Evolutionary conservation across 1,284 basidiomycete species (phyloP).

Genomic region (Malassezia globosa): DNA sequence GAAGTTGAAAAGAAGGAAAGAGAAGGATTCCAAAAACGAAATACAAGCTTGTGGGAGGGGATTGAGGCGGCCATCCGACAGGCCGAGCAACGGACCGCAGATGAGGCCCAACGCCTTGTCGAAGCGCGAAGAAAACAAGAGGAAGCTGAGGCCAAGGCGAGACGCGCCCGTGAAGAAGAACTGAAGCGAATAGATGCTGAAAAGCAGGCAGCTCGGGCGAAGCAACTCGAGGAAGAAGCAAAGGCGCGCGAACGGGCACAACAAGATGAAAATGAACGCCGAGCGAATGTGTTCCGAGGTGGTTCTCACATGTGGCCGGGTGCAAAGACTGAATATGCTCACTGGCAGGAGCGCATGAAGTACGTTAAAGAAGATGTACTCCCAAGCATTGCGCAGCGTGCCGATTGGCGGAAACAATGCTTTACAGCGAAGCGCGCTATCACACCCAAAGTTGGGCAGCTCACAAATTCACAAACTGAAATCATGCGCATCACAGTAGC

Average conservation of each 20-base stretch:
- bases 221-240: constrained; percentile 13
- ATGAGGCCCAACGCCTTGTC: constrained; percentile 29
- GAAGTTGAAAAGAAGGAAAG: constrained; percentile 28
- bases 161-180: constrained; percentile 28
- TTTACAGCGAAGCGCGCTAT: constrained; percentile 65
- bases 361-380: constrained; percentile 66
- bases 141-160: constrained; percentile 32
- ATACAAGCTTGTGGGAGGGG: constrained; percentile 36
- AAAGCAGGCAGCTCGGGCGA: constrained; percentile 21
- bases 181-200: constrained; percentile 29
- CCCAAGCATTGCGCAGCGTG: constrained; percentile 59
- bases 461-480: constrained; percentile 66
- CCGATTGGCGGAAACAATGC: constrained; percentile 50
- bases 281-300: constrained; percentile 18
- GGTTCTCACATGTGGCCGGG: constrained; percentile 22
- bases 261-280: constrained; percentile 18
- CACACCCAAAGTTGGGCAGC: constrained; percentile 78
- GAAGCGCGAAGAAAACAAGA: constrained; percentile 28
- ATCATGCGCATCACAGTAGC: constrained; percentile 60
- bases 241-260: constrained; percentile 19
- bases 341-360: constrained; percentile 46
- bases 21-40: constrained; percentile 35
- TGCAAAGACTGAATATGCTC: constrained; percentile 28
- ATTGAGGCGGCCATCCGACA: constrained; percentile 38
- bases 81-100: constrained; percentile 28